A percentile compares a stretch with the other conserved stretches of the same genome.
Evolutionary conservation across 78 protist species (phyloP).

Genomic region (Dictyostelium firmibasis): DNA sequence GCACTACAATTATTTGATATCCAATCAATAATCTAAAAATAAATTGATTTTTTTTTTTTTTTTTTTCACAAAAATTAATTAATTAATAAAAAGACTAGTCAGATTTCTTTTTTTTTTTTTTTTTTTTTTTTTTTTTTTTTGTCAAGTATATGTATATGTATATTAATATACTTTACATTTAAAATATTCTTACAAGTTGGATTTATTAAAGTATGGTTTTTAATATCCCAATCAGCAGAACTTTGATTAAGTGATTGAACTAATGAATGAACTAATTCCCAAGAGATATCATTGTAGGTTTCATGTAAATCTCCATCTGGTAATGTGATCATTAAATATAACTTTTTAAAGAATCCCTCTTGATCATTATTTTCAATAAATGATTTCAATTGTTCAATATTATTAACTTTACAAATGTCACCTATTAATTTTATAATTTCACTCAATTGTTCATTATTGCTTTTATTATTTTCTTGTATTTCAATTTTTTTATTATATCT

Average conservation of each 20-base stretch:
- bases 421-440: background rate
- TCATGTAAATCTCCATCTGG: background rate
- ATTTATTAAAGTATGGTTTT: background rate
- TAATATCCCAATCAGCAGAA: constrained; percentile 10
- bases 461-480: background rate
- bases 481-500: background rate
- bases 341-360: background rate
- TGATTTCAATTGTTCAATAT: background rate
- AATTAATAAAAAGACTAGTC: too few species aligned
- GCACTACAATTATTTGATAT: constrained; percentile 57
- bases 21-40: constrained; percentile 50
- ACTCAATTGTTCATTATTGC: background rate
- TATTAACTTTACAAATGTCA: background rate
- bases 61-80: background rate
- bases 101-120: background rate
- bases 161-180: background rate
- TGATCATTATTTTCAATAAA: background rate
- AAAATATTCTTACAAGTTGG: background rate
- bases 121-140: background rate
- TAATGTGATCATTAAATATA: background rate
- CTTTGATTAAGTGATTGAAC: constrained; percentile 12
- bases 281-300: constrained; percentile 27
- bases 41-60: background rate
- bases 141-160: too few species aligned
- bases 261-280: constrained; percentile 46